Conservation (phyloP, 768 basidiomycete genomes). For the Lactarius tabidus region DNA sequence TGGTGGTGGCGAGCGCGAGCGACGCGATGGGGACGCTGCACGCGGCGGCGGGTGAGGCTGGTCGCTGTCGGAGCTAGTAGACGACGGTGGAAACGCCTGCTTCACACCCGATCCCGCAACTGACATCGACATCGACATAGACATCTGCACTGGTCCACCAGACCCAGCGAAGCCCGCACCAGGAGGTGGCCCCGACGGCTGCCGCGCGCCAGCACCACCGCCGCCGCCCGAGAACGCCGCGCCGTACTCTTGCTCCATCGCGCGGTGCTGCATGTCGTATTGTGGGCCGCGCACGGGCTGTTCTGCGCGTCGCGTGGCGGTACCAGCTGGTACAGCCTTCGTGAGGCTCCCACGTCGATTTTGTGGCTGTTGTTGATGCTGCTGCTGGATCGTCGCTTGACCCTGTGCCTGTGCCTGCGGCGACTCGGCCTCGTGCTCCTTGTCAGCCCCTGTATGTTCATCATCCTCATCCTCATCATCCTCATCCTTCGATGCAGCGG, state of each 20-base stretch:
- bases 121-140: conserved; percentile 4
- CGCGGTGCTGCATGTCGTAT: conserved; percentile 91
- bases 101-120: conserved; percentile 32
- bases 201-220: conserved; percentile 10
- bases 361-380: conserved; percentile 43
- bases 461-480: conserved; percentile 37
- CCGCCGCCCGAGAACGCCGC: conserved; percentile 27
- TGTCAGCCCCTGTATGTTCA: conserved; percentile 38
- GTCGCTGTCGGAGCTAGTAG: conserved; percentile 22
- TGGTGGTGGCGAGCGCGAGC: conserved; percentile 23
- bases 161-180: conserved; percentile 28
- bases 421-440: conserved; percentile 43
- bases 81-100: conserved; percentile 25
- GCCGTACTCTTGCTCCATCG: conserved; percentile 85
- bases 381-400: conserved; percentile 30
- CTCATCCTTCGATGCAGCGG: conserved; percentile 11
- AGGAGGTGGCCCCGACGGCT: neutral
- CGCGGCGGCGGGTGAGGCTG: conserved; percentile 36
- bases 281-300: conserved; percentile 85
- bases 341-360: conserved; percentile 56
- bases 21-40: conserved; percentile 52
- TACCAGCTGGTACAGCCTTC: conserved; percentile 50
- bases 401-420: conserved; percentile 5
- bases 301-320: conserved; percentile 62
- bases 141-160: conserved; percentile 3